Evolutionary conservation across 2,329 filamentous ascomycete genomes (phyloP), one percentile per base, ranked within the genome.

Genomic region (Rachicladosporium sp.): DNA sequence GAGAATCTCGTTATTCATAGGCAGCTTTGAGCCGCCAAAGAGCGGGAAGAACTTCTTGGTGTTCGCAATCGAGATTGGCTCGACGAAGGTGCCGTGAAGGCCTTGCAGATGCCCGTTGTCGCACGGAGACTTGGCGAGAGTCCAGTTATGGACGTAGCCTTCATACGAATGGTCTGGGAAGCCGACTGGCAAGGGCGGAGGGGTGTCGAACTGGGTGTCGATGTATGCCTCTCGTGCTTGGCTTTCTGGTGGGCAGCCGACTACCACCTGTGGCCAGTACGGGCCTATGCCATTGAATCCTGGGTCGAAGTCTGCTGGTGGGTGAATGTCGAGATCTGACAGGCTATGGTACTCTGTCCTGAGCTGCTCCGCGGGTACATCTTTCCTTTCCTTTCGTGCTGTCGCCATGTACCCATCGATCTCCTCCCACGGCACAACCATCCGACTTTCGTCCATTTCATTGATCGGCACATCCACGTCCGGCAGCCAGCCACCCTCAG

Each of bases 391-490:
- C 30, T 40, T 41, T 2, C 46, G 40, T 37, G 39, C 39, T 29
- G 4, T 13, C n/a, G 11, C 21, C 19, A 36, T 33, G 30, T 21
- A 9, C 3, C 60, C 59, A 15, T 70, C 63, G 40, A 80, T 68
- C 10, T 70, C 63, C 39, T 79, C 68, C 59, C 68, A 69, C 0
- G 71, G 70, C 3, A 74, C 64, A 15, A 70, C 66, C n/a, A 74
- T 66, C 6, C 71, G 66, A 35, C 66, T 64, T 47, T 74, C 69
- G 45, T 75, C 70, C 38, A 74, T 70, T 7, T 74, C 50, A 45
- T 76, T 76, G 51, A 76, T 66, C 2, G 67, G 68, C 31, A 76
- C 51, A 46, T 75, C 70, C 72, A 76, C 75, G 43, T 76, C 71
- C 0, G 73, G 73, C 31, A 75, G 59, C 23, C 23, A 27, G 23